Evolutionary conservation across 2,329 filamentous ascomycete species (phyloP).

Genomic region (Bisporella sp.): DNA sequence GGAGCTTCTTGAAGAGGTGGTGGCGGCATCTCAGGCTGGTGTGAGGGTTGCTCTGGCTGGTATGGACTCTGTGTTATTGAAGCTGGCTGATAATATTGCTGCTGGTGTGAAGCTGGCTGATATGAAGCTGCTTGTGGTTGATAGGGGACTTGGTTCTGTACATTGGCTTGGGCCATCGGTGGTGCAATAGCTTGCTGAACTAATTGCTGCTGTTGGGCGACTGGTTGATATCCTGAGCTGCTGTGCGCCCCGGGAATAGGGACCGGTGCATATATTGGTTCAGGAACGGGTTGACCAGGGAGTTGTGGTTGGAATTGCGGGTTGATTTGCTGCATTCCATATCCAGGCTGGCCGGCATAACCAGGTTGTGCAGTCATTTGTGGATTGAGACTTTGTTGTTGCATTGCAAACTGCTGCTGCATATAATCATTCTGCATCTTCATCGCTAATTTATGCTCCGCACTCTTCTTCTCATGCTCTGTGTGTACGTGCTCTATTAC

Average conservation of each 20-base stretch:
- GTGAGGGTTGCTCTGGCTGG: too few relatives aligned
- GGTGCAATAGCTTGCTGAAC: too few relatives aligned
- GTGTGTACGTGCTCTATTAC: slow-evolving; percentile 31
- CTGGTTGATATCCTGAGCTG: too few relatives aligned
- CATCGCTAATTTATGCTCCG: slow-evolving; percentile 22
- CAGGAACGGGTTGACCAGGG: not conserved
- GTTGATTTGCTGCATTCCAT: too few relatives aligned
- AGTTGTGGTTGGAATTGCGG: slow-evolving; percentile 3
- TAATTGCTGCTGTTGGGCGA: too few relatives aligned
- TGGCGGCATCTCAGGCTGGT: too few relatives aligned
- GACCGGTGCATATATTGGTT: too few relatives aligned
- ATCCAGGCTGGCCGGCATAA: not conserved
- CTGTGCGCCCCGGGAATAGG: too few relatives aligned
- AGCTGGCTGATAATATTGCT: not conserved
- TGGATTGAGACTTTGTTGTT: slow-evolving; percentile 13
- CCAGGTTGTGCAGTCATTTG: slow-evolving; percentile 4
- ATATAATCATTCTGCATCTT: slow-evolving; percentile 29
- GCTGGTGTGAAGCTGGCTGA: slow-evolving; percentile 7
- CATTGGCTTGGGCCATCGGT: not conserved
- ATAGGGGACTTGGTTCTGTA: slow-evolving; percentile 10
- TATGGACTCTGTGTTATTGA: not conserved
- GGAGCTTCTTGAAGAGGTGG: too few relatives aligned
- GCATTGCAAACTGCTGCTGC: slow-evolving; percentile 21
- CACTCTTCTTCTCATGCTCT: slow-evolving; percentile 29
- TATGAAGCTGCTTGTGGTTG: not conserved